phyloP scores from a whole-genome alignment of 2,329 filamentous ascomycete genomes.

The Paecilomyces fulvus region DNA sequence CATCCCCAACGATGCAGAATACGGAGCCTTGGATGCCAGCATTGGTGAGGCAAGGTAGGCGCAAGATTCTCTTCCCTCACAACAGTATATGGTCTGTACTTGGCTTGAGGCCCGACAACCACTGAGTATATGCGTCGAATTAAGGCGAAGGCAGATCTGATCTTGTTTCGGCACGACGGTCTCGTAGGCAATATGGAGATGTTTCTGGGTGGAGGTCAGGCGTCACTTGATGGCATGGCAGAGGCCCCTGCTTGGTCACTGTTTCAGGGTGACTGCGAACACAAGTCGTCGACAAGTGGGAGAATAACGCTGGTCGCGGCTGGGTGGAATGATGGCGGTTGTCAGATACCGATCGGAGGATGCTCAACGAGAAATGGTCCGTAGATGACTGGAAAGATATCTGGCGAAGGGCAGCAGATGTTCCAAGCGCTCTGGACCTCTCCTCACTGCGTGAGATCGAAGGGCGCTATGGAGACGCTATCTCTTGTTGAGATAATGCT shows the following conservation, averaged over 20 bases:
- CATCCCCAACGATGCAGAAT: slow-evolving; percentile 23
- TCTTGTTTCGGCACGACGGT: background rate
- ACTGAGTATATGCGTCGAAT: background rate
- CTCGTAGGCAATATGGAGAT: background rate
- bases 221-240: slow-evolving; percentile 1
- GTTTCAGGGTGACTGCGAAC: background rate
- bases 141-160: background rate
- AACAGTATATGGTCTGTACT: background rate
- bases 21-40: slow-evolving; percentile 36
- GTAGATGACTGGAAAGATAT: background rate
- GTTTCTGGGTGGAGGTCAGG: background rate
- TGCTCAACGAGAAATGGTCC: background rate
- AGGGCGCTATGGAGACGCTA: background rate
- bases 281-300: background rate
- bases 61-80: background rate
- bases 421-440: background rate
- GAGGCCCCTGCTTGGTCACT: background rate
- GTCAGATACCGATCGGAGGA: background rate
- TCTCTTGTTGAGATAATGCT: background rate
- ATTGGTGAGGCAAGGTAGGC: slow-evolving; percentile 15
- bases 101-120: background rate
- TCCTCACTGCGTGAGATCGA: background rate
- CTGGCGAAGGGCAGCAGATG: background rate
- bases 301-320: background rate
- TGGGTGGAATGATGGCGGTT: background rate